Conservation (phyloP, 768 basidiomycete genomes). For the Lentinula aciculospora region DNA sequence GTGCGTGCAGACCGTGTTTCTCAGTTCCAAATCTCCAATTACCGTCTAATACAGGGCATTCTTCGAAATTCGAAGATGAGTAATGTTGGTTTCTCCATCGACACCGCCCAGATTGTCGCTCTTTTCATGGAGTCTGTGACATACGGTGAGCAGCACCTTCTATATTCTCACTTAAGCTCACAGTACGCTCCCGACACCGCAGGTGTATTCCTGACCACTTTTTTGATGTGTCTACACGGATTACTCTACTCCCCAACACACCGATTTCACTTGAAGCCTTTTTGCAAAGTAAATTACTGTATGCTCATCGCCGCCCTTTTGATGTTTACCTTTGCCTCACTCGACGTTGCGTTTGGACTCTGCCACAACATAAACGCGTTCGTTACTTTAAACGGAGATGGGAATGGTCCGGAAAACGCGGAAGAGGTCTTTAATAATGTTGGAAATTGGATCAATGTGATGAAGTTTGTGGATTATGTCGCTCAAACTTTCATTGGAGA, state of each 20-base stretch:
- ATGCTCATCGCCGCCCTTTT: slow-evolving; percentile 31
- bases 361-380: slow-evolving; percentile 37
- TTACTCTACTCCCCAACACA: slow-evolving; percentile 20
- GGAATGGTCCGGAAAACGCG: slow-evolving; percentile 14
- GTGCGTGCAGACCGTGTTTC: background rate
- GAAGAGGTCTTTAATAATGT: slow-evolving; percentile 27
- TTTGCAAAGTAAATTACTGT: slow-evolving; percentile 20
- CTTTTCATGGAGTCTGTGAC: slow-evolving; percentile 35
- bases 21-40: background rate
- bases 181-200: background rate
- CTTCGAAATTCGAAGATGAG: background rate
- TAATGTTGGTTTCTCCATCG: slow-evolving; percentile 20
- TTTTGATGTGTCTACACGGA: slow-evolving; percentile 26
- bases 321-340: slow-evolving; percentile 33
- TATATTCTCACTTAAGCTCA: background rate
- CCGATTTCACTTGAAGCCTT: slow-evolving; percentile 20
- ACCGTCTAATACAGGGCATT: background rate
- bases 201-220: slow-evolving; percentile 33
- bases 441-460: slow-evolving; percentile 33
- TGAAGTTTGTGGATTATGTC: slow-evolving; percentile 35
- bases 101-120: slow-evolving; percentile 32
- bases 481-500: slow-evolving; percentile 39
- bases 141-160: slow-evolving; percentile 21
- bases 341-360: slow-evolving; percentile 36
- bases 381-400: slow-evolving; percentile 19